Evolutionary conservation across 768 basidiomycete species (phyloP), one percentile per base, ranked within the genome.

Genomic region (Russula dissimulans): DNA sequence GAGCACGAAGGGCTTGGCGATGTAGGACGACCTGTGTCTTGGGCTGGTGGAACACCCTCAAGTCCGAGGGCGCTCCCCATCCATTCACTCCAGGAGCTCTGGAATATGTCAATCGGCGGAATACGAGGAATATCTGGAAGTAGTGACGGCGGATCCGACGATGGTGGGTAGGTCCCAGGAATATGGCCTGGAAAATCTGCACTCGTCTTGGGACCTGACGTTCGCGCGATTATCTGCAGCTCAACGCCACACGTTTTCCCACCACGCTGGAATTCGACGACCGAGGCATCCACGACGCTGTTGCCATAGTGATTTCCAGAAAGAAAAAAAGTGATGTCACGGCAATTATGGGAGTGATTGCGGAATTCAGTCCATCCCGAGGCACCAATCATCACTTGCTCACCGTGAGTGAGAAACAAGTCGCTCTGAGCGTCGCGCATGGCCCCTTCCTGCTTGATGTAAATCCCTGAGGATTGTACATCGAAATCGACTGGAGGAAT

Each of bases 141-240:
- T 3, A 17, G 18, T 46, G 48, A 39, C 15, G 54, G 43, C 14
- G 29, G 26, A 15, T 46, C 59, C 29, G 53, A 53, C 4, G 54
- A 53, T 22, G 18, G 18, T 51, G 59, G 60, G 60, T 62, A 61
- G 44, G 59, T 56, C 9, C 59, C 62, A 51, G 62, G 62, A 10
- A 63, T 61, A 45, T 49, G 53, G 17, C 51, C 45, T 18, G 17
- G 51, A 22, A 53, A 26, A 32, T 53, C 61, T 10, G 34, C 26
- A 38, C 41, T 55, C 32, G 41, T 31, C 7, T 3, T 42, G 5
- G 3, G 42, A 10, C 17, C 38, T 14, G 43, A 43, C 12, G 44
- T 36, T 26, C 59, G 50, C 29, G 54, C 54, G 39, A 38, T 26
- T 11, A 62, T 32, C 49, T 51, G 7, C 39, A 64, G 48, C 39